A percentile compares a stretch with the other conserved stretches of the same genome.
Conservation (phyloP, 306 rosid genomes). For the Prinsepia uniflora region DNA sequence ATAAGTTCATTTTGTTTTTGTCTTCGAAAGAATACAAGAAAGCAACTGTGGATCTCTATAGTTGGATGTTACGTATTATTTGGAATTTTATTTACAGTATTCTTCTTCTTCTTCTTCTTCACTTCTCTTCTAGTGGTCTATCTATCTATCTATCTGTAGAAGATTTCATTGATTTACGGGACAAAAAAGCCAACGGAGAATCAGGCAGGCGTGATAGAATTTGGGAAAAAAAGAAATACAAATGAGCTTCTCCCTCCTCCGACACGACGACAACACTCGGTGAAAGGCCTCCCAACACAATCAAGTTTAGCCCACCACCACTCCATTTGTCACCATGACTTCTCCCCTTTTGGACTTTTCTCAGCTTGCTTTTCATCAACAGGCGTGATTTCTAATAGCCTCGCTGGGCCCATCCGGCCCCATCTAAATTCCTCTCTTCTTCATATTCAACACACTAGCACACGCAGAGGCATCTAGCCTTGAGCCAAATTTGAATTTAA, state of each 20-base stretch:
- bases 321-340: conserved; percentile 26
- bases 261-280: conserved; percentile 70
- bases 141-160: no score
- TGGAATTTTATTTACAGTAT: conserved; percentile 3
- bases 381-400: conserved; percentile 62
- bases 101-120: no score
- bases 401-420: conserved; percentile 38
- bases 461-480: background rate
- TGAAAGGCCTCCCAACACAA: conserved; percentile 51
- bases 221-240: conserved; percentile 30
- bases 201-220: conserved; percentile 50
- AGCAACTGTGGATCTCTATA: background rate
- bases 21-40: conserved; percentile 26
- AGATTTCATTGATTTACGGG: conserved; percentile 3
- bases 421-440: conserved; percentile 7
- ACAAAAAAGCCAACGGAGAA: conserved; percentile 59
- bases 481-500: no score
- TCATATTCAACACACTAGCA: conserved; percentile 2
- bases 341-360: conserved; percentile 45
- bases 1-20: conserved; percentile 19
- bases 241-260: conserved; percentile 34
- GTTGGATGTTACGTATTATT: conserved; percentile 14
- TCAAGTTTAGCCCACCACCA: conserved; percentile 62
- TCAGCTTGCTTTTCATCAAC: conserved; percentile 32
- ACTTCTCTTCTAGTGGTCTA: background rate